Percentiles rank a stretch among this genome's conserved stretches.
Evolutionary conservation across 495 filamentous ascomycete species (phyloP).

Genomic region (Jackrogersella minutella): DNA sequence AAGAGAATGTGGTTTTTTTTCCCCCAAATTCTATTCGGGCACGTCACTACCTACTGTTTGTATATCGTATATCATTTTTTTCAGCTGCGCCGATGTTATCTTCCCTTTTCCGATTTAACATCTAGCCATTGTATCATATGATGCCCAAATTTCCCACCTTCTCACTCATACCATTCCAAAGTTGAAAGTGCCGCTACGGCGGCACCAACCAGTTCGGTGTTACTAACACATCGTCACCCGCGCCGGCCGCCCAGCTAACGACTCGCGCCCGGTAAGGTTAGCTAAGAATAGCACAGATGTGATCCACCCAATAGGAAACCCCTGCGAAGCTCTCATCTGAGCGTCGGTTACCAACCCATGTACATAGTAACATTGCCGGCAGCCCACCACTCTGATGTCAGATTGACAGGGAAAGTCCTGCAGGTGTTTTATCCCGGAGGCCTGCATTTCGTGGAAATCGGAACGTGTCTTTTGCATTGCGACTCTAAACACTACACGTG

Average conservation of each 20-base stretch:
- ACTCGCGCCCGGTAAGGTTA: constrained; percentile 21
- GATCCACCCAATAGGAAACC: constrained; percentile 26
- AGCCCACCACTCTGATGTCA: constrained; percentile 38
- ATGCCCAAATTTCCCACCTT: constrained; percentile 1
- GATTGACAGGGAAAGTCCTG: constrained; percentile 26
- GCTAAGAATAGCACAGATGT: constrained; percentile 36
- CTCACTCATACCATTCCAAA: background rate
- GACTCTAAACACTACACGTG: constrained; percentile 11
- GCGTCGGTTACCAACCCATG: constrained; percentile 27
- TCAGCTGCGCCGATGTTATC: no score
- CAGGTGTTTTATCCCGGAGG: constrained; percentile 28
- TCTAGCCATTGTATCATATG: background rate
- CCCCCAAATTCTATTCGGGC: background rate
- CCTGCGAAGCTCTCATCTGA: constrained; percentile 20
- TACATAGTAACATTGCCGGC: constrained; percentile 30
- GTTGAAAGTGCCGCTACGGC: background rate
- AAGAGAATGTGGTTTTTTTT: constrained; percentile 1
- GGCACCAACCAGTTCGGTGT: constrained; percentile 9
- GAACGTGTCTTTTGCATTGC: constrained; percentile 19
- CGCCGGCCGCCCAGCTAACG: constrained; percentile 28
- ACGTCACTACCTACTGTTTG: no score
- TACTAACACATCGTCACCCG: constrained; percentile 18
- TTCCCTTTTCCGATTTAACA: no score
- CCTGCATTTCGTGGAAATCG: constrained; percentile 26
- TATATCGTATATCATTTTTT: constrained; percentile 11